Evolutionary conservation across 148 eudicot genomes (phyloP), one percentile per base, ranked within the genome.

Genomic region (Hydrangea macrophylla): DNA sequence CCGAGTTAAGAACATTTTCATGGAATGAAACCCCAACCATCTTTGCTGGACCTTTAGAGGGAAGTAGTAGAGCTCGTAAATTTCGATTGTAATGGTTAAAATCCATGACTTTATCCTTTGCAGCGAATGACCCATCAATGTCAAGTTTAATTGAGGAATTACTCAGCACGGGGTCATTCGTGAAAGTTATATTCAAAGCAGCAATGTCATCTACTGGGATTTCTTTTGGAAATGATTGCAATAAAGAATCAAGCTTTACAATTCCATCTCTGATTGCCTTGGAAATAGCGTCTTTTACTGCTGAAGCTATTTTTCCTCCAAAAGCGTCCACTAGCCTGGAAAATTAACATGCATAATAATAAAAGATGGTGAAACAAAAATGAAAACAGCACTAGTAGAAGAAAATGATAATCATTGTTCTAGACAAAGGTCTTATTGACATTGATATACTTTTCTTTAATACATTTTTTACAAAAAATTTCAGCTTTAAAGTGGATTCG

Each of bases 311-410:
- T 73, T 81, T 83, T 56, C 72, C 74, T 64, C 76, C 69, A 71
- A 93, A 93, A 67, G 92, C 92, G 78, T 85, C 92, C 40, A 89
- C 82, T 60, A 90, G 9, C 77, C 98, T 93, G 88, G 45, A 45
- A 73, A 63, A 60, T 17, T 65, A 54, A 44, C 65, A 20, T n/a
- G n/a, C n/a, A n/a, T n/a, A n/a, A n/a, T n/a, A n/a, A n/a, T n/a
- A n/a, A n/a, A n/a, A n/a, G n/a, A n/a, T n/a, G n/a, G n/a, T n/a
- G n/a, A n/a, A n/a, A n/a, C n/a, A n/a, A n/a, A n/a, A n/a, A n/a
- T n/a, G n/a, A n/a, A n/a, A n/a, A n/a, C n/a, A n/a, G n/a, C n/a
- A n/a, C n/a, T n/a, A n/a, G n/a, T n/a, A n/a, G n/a, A n/a, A n/a
- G n/a, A n/a, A n/a, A n/a, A n/a, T n/a, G n/a, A n/a, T n/a, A n/a